Conservation (phyloP, 345 rosid species). For the Ricinus communis region DNA sequence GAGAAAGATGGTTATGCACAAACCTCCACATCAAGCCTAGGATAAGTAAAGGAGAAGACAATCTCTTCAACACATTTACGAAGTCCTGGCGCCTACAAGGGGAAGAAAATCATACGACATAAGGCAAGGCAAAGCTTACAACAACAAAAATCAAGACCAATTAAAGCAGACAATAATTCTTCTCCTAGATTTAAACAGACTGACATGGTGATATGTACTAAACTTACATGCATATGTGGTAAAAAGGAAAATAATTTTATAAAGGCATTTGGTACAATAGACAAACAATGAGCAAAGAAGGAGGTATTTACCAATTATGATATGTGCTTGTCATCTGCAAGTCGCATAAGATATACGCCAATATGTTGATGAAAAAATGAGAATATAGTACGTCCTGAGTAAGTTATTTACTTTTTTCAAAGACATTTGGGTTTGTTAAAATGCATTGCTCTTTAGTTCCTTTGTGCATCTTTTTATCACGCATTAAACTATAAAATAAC, state of each 20-base stretch:
- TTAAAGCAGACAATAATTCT: not conserved
- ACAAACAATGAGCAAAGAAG: not conserved
- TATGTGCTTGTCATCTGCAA: not conserved
- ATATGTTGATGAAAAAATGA: too few species aligned
- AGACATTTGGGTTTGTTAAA: not conserved
- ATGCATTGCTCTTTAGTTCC: not conserved
- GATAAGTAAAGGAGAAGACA: conserved; percentile 74
- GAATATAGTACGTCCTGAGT: not conserved
- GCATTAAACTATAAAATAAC: not conserved
- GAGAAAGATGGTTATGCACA: conserved; percentile 13
- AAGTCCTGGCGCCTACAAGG: conserved; percentile 59
- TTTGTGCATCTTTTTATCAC: not conserved
- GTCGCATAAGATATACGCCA: not conserved
- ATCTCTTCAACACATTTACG: conserved; percentile 87
- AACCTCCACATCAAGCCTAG: conserved; percentile 97
- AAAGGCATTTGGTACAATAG: not conserved
- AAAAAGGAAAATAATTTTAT: not conserved
- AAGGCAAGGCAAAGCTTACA: conserved; percentile 10
- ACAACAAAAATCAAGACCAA: conserved; percentile 1
- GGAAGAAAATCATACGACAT: not conserved
- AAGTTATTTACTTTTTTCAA: not conserved
- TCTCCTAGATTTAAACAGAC: too few species aligned
- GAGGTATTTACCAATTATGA: not conserved
- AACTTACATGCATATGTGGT: too few species aligned
- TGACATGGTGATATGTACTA: too few species aligned